Base-by-base conservation (phyloP, 225 moss, liverwort and hornwort genomes). In the Polytrichum commune region DNA sequence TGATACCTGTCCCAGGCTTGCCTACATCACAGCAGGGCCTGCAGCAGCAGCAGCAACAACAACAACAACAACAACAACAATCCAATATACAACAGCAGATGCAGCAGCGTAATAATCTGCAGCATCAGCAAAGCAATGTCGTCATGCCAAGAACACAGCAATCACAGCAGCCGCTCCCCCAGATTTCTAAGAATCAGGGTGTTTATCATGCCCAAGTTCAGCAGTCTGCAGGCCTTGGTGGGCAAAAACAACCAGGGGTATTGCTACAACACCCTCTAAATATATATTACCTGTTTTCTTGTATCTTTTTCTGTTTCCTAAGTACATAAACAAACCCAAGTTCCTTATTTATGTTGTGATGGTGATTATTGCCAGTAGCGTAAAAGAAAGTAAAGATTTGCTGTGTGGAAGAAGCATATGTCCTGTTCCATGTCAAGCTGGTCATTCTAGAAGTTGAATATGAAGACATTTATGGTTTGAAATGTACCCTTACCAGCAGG, bases 1-100 rank as follows among this genome's bases (percentile, higher is more conserved):
- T 97, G 97, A 94, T 97, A 55, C 97, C 97, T 53, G 94, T 97
- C 30, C 97, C 94, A 35, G 94, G 97, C 67, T 87, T 97, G 75
- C 91, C 94, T 53, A 71, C 85, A 60, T 76, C 84, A 55, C 84
- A 82, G 74, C 83, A 77, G 74, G 84, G 74, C 68, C 78, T 85
- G 69, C 81, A 86, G 64, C 91, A 91, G 66, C 90, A 86, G 22
- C 28, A 28, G 4, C 28, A 89, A 60, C 68, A 75, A 62, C 82
- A 76, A 55, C 85, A 84, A 60, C 66, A 79, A 46, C 79, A 86
- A 80, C 81, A 85, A 72, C 89, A 89, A 69, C 90, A 86, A 68
- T 79, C 78, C 23, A 85, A 66, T 56, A 82, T 69, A 70, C 22
- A 75, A 58, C 85, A 81, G 66, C 85, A 82, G 29, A 82, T 78